Conservation (phyloP, 192 early-diverging fungal genomes). For the Coemansia reversa region DNA sequence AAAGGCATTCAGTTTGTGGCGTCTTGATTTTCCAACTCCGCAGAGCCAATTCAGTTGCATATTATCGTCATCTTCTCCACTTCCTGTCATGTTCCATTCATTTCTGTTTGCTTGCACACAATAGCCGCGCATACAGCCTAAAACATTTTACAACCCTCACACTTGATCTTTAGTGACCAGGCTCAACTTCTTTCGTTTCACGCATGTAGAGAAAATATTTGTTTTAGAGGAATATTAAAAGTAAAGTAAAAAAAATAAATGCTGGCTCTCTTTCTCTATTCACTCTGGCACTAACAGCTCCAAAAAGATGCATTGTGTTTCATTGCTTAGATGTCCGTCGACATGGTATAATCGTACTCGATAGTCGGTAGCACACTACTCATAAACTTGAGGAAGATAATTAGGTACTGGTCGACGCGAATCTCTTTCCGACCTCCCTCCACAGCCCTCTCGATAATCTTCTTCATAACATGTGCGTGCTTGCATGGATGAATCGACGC, state of each 20-base stretch:
- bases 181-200: no score
- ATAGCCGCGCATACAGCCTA: no score
- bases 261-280: background rate
- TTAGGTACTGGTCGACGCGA: constrained; percentile 92
- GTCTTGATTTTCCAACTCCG: constrained; percentile 16
- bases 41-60: background rate
- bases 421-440: constrained; percentile 63
- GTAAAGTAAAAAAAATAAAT: background rate
- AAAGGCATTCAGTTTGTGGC: constrained; percentile 2
- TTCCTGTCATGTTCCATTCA: background rate
- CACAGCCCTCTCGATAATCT: constrained; percentile 75
- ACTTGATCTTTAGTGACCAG: no score
- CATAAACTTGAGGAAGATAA: constrained; percentile 98
- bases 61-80: background rate
- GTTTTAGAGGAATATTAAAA: background rate
- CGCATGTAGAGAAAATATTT: background rate
- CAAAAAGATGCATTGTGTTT: background rate
- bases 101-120: background rate
- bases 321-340: constrained; percentile 57
- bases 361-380: constrained; percentile 94
- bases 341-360: constrained; percentile 96
- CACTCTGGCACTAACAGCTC: background rate
- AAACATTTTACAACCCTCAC: no score
- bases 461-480: constrained; percentile 97
- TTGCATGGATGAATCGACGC: constrained; percentile 98